Conservation (phyloP, 2,329 filamentous ascomycete genomes). For the Colletotrichum filicis region DNA sequence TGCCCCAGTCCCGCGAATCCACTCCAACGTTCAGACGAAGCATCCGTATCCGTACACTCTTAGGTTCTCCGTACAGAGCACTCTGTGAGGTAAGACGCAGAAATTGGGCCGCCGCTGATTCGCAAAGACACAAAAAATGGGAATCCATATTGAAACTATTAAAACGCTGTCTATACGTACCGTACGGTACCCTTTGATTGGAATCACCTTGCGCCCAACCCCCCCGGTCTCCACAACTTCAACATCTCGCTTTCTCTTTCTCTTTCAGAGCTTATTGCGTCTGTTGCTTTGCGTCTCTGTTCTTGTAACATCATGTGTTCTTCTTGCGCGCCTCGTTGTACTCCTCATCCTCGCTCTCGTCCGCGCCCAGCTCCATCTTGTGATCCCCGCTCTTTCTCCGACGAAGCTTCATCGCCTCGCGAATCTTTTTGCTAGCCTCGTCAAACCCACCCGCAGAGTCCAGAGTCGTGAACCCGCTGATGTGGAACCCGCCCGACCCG, state of each 20-base stretch:
- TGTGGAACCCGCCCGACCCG: slow-evolving; percentile 69
- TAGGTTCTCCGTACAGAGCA: no score
- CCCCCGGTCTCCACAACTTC: not conserved
- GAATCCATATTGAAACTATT: slow-evolving; percentile 4
- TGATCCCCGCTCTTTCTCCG: slow-evolving; percentile 61
- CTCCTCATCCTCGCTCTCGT: slow-evolving; percentile 54
- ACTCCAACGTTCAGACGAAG: not conserved
- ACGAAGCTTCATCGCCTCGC: slow-evolving; percentile 80
- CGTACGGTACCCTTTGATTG: not conserved
- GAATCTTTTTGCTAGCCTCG: slow-evolving; percentile 85
- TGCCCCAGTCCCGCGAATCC: not conserved
- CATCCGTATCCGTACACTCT: no score
- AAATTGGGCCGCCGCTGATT: not conserved
- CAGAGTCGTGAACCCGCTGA: slow-evolving; percentile 76
- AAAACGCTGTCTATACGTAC: slow-evolving; percentile 23
- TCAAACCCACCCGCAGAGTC: slow-evolving; percentile 79
- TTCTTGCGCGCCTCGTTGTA: slow-evolving; percentile 57
- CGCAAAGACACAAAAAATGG: slow-evolving; percentile 5
- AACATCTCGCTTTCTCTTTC: not conserved
- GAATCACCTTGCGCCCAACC: not conserved
- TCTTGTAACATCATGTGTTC: slow-evolving; percentile 38
- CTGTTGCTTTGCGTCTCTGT: not conserved
- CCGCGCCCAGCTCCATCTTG: slow-evolving; percentile 50
- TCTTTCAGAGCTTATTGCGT: not conserved
- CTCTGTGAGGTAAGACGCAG: no score